A percentile compares a stretch with the other conserved stretches of the same genome.
Evolutionary conservation across 768 basidiomycete species (phyloP).

Genomic region (Suillus placidus): DNA sequence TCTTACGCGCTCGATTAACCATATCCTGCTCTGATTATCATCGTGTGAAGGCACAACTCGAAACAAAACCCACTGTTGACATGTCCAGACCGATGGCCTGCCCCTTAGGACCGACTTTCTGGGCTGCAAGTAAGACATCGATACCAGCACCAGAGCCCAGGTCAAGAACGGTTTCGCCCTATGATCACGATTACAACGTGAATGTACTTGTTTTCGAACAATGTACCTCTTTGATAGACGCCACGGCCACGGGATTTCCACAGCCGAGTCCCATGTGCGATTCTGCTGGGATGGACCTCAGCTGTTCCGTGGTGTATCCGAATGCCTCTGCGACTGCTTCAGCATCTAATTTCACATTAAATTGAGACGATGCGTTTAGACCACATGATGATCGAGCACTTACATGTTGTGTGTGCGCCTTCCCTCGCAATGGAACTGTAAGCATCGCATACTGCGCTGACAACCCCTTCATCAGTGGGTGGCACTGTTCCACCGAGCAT

Average conservation of each 20-base stretch:
- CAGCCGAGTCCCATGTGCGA: slow-evolving; percentile 56
- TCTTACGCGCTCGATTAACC: slow-evolving; percentile 49
- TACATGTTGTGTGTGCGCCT: slow-evolving; percentile 15
- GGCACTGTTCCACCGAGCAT: slow-evolving; percentile 3
- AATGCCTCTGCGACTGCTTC: slow-evolving; percentile 44
- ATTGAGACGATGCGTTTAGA: not conserved
- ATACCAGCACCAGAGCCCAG: slow-evolving; percentile 61
- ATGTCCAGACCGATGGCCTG: slow-evolving; percentile 58
- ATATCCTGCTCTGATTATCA: slow-evolving; percentile 44
- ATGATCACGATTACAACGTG: not conserved
- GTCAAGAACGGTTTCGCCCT: slow-evolving; percentile 62
- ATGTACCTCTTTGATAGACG: slow-evolving; percentile 48
- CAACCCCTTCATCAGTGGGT: slow-evolving; percentile 3
- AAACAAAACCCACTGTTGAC: slow-evolving; percentile 41
- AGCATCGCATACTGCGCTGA: slow-evolving; percentile 11
- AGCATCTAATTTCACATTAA: slow-evolving; percentile 26
- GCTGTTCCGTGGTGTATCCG: slow-evolving; percentile 49
- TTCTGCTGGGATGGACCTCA: slow-evolving; percentile 44
- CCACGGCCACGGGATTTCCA: slow-evolving; percentile 53
- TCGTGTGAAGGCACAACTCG: not conserved
- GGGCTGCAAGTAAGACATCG: slow-evolving; percentile 56
- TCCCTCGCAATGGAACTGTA: slow-evolving; percentile 8
- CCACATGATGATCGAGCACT: slow-evolving; percentile 5
- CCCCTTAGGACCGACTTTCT: slow-evolving; percentile 50
- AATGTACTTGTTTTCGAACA: not conserved